Base-by-base conservation (phyloP, 805 yeast species). In the Maudiozyma serrabonitensis region DNA sequence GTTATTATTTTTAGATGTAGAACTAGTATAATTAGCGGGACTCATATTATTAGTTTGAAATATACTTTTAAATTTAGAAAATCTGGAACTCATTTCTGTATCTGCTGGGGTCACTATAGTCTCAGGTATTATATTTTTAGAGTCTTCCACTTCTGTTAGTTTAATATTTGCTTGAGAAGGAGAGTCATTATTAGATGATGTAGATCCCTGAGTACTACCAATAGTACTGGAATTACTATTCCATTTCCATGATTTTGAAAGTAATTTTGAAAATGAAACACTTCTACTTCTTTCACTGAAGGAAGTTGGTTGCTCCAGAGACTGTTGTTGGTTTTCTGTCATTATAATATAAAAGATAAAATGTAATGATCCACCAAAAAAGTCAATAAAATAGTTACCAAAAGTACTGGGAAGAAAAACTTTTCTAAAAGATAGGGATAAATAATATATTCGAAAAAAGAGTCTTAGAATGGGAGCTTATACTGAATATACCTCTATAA, bases 261-360 rank as follows among this genome's bases (percentile, higher is more conserved):
- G 41, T 37, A 58, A 40, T 41, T 59, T 62, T 1, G 63, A 55
- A 26, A 62, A 58, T 1, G 66, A 62, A 13, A 57, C 53, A 21
- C 58, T 59, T 46, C 63, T 55, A 32, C 50, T 54, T 47, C 54
- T 56, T 12, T 57, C 62, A 26, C 50, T 48, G n/a, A 54, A 46
- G 8, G 53, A 48, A n/a, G 44, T 39, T 21, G 58, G 55, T 21
- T 35, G 46, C 7, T 47, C 49, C 7, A 45, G 19, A 19, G 15
- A 35, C 4, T 48, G 49, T 4, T 50, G 50, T n/a, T 46, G 25
- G n/a, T 46, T 41, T 13, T 31, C 45, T n/a, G 38, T 39, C 51
- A 50, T 50, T 2, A 19, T 35, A 35, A 9, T 15, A 6, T n/a
- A n/a, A 35, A 35, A n/a, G 15, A 35, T 15, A 35, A n/a, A 11